Base-by-base conservation (phyloP, 768 basidiomycete species). In the Lactarius trivialis region DNA sequence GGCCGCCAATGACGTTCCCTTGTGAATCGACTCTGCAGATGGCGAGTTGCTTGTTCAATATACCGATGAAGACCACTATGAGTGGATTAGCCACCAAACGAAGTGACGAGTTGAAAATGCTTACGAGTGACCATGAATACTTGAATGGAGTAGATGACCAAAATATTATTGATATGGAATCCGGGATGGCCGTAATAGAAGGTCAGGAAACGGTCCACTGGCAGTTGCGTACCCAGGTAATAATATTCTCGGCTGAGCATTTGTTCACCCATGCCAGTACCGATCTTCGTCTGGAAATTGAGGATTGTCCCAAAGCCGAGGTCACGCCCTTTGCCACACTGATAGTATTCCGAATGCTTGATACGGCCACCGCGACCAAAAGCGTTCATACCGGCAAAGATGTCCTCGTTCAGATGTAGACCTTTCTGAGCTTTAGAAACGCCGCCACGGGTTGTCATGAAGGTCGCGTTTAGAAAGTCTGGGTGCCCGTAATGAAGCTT, bases 281-380 rank as follows among this genome's bases (percentile, higher is more conserved):
- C 96, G 70, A 99, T 97, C 83, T 99, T 99, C 55, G 97, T 99
- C 79, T 98, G 94, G 85, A 99, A 99, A 74, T 98, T 98, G 70
- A 99, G 79, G 71, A 98, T 98, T 50, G 97, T 99, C 56, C 97
- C 97, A 72, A 99, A 99, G 59, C 97, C 97, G 65, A 99, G 87
- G 79, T 99, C 97, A 77, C 97, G 89, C 60, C 97, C 97, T 79
- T 99, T 98, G 66, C 96, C 96, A 71, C 96, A 98, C 76, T 99
- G 97, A 73, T 98, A 99, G 77, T 99, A 99, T 74, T 99, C 97
- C 43, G 93, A 93, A 73, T 99, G 97, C 79, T 99, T 99, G 83
- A 99, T 99, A 62, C 95, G 86, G 52, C 97, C 97, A 57, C 97
- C 97, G 63, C 97, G 93, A 65, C 93, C 93, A 72, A 98, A 93